Percentiles rank a stretch among this genome's conserved stretches.
Conservation (phyloP, 495 filamentous ascomycete species). For the Baudoinia panamericana region DNA sequence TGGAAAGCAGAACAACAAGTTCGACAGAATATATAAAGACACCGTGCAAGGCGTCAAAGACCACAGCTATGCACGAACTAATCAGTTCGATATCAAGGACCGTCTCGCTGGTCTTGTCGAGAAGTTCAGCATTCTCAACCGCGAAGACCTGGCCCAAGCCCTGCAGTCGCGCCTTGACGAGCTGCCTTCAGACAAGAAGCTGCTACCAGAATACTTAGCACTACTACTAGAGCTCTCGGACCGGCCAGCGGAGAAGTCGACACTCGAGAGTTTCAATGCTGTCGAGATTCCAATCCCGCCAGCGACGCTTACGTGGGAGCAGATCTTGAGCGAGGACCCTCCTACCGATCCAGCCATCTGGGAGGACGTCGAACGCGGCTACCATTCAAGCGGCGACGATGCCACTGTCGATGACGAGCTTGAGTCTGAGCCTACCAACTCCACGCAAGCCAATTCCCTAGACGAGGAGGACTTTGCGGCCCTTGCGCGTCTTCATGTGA, state of each 20-base stretch:
- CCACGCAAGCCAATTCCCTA: conserved; percentile 13
- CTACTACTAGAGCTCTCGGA: conserved; percentile 73
- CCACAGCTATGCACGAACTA: conserved; percentile 55
- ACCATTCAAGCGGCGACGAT: conserved; percentile 41
- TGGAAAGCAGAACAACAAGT: conserved; percentile 23
- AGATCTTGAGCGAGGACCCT: conserved; percentile 61
- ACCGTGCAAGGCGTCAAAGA: conserved; percentile 43
- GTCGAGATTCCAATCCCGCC: conserved; percentile 26
- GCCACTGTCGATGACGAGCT: conserved; percentile 27
- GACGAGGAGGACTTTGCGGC: conserved; percentile 10
- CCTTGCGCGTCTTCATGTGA: conserved; percentile 26
- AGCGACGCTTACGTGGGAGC: conserved; percentile 53
- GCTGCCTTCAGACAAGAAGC: conserved; percentile 42
- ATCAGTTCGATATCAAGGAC: conserved; percentile 73
- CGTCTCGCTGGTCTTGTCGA: conserved; percentile 72
- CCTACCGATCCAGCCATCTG: conserved; percentile 63
- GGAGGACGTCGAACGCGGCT: conserved; percentile 61
- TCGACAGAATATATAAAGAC: conserved; percentile 36
- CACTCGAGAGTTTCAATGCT: conserved; percentile 45
- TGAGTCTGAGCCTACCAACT: conserved; percentile 21
- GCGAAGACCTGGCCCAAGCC: conserved; percentile 69
- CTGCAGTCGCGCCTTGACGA: conserved; percentile 49
- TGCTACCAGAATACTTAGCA: conserved; percentile 65
- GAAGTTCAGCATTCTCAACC: conserved; percentile 67
- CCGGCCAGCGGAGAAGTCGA: conserved; percentile 57